phyloP scores from a whole-genome alignment of 257 asterid species.

The Paraleonurus japonicus region DNA sequence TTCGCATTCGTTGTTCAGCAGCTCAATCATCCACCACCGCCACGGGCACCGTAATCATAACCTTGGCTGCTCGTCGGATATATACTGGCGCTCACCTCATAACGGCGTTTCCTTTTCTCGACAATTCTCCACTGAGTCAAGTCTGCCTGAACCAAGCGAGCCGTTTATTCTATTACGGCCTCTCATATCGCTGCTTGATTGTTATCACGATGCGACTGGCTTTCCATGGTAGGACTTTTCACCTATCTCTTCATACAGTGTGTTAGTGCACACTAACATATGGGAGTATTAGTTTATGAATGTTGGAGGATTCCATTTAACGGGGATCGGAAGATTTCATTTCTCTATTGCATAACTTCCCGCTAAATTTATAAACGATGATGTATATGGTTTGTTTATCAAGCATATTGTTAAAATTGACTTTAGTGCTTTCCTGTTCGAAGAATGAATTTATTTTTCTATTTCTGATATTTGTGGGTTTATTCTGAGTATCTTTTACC shows the following conservation, averaged over 20 bases:
- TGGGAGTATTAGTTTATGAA: not conserved
- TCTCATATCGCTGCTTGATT: conserved; percentile 45
- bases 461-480: not conserved
- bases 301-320: not conserved
- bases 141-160: conserved; percentile 23
- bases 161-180: conserved; percentile 36
- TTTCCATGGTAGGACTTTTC: conserved; percentile 45
- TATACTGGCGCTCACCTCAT: conserved; percentile 20
- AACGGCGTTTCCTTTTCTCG: conserved; percentile 21
- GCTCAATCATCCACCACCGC: conserved; percentile 25
- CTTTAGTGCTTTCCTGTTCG: not conserved
- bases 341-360: not conserved
- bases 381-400: not conserved
- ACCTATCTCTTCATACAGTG: not conserved
- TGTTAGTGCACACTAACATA: not conserved
- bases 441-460: not conserved
- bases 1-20: conserved; percentile 7
- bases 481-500: not conserved
- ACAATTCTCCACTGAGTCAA: conserved; percentile 31
- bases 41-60: not conserved
- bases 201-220: conserved; percentile 44
- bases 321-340: not conserved
- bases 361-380: not conserved
- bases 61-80: conserved; percentile 25
- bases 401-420: not conserved